phyloP scores from a whole-genome alignment of 768 basidiomycete genomes.

The Agaricus sinodeliciosus region DNA sequence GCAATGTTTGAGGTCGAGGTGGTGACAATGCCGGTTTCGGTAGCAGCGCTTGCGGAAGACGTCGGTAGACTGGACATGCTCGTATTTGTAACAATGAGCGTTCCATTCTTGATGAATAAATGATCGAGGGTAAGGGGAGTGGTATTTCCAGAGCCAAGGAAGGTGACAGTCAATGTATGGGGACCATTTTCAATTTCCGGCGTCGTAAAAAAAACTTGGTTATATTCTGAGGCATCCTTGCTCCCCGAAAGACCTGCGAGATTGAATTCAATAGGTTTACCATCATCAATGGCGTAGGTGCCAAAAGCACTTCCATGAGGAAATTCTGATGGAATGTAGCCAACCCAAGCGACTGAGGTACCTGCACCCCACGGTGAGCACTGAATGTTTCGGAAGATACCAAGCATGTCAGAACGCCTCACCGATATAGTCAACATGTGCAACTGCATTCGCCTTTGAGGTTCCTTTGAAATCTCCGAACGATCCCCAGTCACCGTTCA shows the following conservation, averaged over 20 bases:
- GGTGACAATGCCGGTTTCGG: too few relatives aligned
- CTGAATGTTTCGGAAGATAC: not conserved
- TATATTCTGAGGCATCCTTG: slow-evolving; percentile 10
- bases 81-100: too few relatives aligned
- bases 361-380: slow-evolving; percentile 2
- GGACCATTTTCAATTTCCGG: slow-evolving; percentile 12
- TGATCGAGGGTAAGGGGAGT: slow-evolving; percentile 22
- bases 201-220: slow-evolving; percentile 21
- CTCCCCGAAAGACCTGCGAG: slow-evolving; percentile 14
- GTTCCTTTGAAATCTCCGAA: slow-evolving; percentile 16
- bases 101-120: slow-evolving; percentile 18
- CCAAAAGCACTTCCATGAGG: slow-evolving; percentile 2
- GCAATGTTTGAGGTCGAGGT: too few relatives aligned
- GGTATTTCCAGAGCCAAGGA: slow-evolving; percentile 14
- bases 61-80: too few relatives aligned
- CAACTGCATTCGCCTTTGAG: slow-evolving; percentile 5
- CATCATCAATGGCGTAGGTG: slow-evolving; percentile 18
- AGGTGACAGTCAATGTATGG: slow-evolving; percentile 17
- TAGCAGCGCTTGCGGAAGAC: too few relatives aligned
- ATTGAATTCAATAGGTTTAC: slow-evolving; percentile 13
- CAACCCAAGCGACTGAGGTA: slow-evolving; percentile 10
- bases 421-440: slow-evolving; percentile 19
- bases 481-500: slow-evolving; percentile 16
- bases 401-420: not conserved
- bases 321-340: not conserved